Evolutionary conservation across 2,329 filamentous ascomycete species (phyloP).

Genomic region (Stenocarpella maydis): DNA sequence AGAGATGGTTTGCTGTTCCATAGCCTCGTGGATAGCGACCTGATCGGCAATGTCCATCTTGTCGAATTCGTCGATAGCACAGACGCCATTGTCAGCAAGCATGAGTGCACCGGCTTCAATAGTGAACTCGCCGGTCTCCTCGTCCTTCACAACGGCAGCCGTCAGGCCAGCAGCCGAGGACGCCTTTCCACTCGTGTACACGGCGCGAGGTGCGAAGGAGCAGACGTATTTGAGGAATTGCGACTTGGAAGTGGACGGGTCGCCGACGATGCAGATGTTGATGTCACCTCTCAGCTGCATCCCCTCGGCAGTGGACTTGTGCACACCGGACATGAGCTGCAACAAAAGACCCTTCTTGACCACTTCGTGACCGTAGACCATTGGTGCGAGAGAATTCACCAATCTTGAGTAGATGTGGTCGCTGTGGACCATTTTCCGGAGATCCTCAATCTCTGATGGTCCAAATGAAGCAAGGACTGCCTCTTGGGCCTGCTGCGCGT

Average conservation of each 20-base stretch:
- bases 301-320: conserved; percentile 89
- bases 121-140: conserved; percentile 98
- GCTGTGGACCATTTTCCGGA: conserved; percentile 92
- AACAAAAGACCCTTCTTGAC: conserved; percentile 97
- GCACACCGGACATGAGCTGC: conserved; percentile 94
- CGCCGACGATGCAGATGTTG: conserved; percentile 98
- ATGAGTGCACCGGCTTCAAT: conserved; percentile 98
- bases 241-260: conserved; percentile 96
- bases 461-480: conserved; percentile 88
- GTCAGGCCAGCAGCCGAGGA: conserved; percentile 97
- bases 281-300: conserved; percentile 97
- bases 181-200: conserved; percentile 97
- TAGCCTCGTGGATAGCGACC: conserved; percentile 98
- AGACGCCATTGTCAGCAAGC: conserved; percentile 96
- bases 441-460: conserved; percentile 85
- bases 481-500: conserved; percentile 86
- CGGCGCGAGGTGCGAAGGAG: conserved; percentile 93
- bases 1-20: conserved; percentile 99
- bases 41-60: conserved; percentile 99
- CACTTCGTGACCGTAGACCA: conserved; percentile 96
- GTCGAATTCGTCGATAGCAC: conserved; percentile 98
- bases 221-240: conserved; percentile 99
- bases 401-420: conserved; percentile 94
- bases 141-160: conserved; percentile 95
- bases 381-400: conserved; percentile 93